Percentiles rank a stretch among this genome's conserved stretches.
Conservation (phyloP, 106 monocot genomes). For the Posidonia australis region DNA sequence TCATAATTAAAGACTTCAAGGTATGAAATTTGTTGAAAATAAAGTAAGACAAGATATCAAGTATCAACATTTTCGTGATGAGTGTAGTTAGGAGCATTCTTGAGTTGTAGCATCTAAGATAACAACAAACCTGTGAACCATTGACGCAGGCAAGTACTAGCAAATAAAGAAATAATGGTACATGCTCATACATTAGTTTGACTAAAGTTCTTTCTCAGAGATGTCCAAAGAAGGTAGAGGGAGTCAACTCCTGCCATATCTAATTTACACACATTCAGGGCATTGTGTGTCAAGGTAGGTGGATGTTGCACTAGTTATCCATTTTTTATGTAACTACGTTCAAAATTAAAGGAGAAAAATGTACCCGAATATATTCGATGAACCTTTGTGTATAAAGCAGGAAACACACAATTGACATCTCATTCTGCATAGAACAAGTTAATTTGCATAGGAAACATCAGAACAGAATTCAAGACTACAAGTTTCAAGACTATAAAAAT, state of each 20-base stretch:
- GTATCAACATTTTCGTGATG: too few relatives aligned
- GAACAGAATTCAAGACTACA: neutral
- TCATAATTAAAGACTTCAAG: constrained; percentile 1
- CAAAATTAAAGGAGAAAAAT: neutral
- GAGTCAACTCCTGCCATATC: too few relatives aligned
- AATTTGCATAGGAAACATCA: neutral
- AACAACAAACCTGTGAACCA: too few relatives aligned
- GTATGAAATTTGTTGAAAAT: neutral
- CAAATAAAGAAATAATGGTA: neutral
- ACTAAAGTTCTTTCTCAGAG: too few relatives aligned
- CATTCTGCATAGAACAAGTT: constrained; percentile 46
- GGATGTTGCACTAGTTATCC: too few relatives aligned
- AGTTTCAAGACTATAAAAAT: neutral
- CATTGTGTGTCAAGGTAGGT: too few relatives aligned
- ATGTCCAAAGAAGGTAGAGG: too few relatives aligned
- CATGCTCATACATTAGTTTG: neutral
- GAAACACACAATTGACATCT: constrained; percentile 63
- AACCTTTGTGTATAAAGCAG: constrained; percentile 83
- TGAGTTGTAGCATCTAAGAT: too few relatives aligned
- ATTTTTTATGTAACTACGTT: neutral
- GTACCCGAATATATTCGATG: constrained; percentile 85
- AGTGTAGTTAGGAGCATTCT: too few relatives aligned
- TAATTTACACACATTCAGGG: too few relatives aligned
- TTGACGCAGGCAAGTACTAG: too few relatives aligned
- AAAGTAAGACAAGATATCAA: too few relatives aligned